Base-by-base conservation (phyloP, 2,329 filamentous ascomycete genomes). In the Aureobasidium sp. region DNA sequence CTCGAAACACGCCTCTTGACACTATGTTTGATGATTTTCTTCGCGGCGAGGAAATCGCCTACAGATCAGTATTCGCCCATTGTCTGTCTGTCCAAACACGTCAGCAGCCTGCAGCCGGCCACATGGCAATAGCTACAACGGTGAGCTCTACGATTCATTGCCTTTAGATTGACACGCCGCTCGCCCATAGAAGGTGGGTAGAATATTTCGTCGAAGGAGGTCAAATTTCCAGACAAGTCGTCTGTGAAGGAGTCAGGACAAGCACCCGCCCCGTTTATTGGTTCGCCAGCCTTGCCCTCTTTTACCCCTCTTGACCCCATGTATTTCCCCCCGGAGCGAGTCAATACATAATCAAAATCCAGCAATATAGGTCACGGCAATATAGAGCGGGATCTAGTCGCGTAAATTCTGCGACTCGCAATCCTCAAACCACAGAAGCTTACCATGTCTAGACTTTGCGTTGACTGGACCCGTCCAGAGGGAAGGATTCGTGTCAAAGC, bases 1-100 rank as follows among this genome's bases (percentile, higher is more conserved):
- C 7, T 44, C 39, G 53, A 57, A 57, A 57, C 53, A 57, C 53
- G 53, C 53, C 41, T 57, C 37, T 57, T 57, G 9, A 34, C 39
- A 57, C 41, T 41, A 44, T 45, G 53, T 57, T 57, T 57, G 29
- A 57, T 45, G 30, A 45, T 57, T 45, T 41, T 57, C 39, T 16
- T 57, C 53, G 53, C 53, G 36, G 45, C 41, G 34, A 21, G 21
- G 21, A 21, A 29, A 55, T 44, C 29, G n/a, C 39, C 52, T 57
- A 41, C 53, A 57, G 53, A 57, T 45, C 53, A 7, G 21, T 25
- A n/a, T 29, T 29, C 37, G 3, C 42, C 37, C 27, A 25, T 34
- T 10, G 10, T 16, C 13, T 21, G 16, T 16, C n/a, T 25, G 10
- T 36, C 52, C 48, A 21, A 41, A 54, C 34, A 57, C 45, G 11